These are phyloP conservation scores for Mycena galopus DNA, from an alignment of 768 basidiomycete genomes.

Conservation along the genomic window DNA sequence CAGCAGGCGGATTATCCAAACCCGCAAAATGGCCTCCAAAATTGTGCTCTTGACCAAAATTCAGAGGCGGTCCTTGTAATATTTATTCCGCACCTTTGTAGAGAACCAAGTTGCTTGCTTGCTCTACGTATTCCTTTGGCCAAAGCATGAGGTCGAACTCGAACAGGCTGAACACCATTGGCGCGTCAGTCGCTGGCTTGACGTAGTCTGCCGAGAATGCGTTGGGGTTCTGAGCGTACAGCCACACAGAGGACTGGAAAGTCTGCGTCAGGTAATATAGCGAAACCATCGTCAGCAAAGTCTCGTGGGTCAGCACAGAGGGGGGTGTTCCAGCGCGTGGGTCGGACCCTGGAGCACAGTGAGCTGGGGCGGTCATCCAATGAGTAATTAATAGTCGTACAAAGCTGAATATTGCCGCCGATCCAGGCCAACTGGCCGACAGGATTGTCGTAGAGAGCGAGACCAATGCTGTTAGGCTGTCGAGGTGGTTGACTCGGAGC, in stretches of 20 bases:
- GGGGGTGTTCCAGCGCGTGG: slow-evolving; percentile 26
- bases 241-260: slow-evolving; percentile 35
- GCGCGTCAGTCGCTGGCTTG: slow-evolving; percentile 12
- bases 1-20: slow-evolving; percentile 15
- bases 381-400: slow-evolving; percentile 1
- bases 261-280: slow-evolving; percentile 42
- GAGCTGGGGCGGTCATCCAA: neutral
- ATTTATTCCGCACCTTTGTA: slow-evolving; percentile 14
- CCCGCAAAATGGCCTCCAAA: slow-evolving; percentile 29
- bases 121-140: slow-evolving; percentile 8
- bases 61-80: neutral
- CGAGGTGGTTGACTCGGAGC: neutral
- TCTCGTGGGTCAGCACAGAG: slow-evolving; percentile 10
- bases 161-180: slow-evolving; percentile 6
- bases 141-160: slow-evolving; percentile 18
- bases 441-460: slow-evolving; percentile 42
- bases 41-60: slow-evolving; percentile 11
- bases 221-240: slow-evolving; percentile 29
- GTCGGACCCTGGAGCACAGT: slow-evolving; percentile 11
- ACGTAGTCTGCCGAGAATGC: neutral
- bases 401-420: slow-evolving; percentile 39
- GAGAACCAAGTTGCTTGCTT: slow-evolving; percentile 13
- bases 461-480: slow-evolving; percentile 41
- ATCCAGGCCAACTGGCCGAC: slow-evolving; percentile 45
- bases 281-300: slow-evolving; percentile 40